These are phyloP conservation scores for Rhizopus sp. DNA, from an alignment of 371 early-diverging fungal species.

Conservation along the genomic window DNA sequence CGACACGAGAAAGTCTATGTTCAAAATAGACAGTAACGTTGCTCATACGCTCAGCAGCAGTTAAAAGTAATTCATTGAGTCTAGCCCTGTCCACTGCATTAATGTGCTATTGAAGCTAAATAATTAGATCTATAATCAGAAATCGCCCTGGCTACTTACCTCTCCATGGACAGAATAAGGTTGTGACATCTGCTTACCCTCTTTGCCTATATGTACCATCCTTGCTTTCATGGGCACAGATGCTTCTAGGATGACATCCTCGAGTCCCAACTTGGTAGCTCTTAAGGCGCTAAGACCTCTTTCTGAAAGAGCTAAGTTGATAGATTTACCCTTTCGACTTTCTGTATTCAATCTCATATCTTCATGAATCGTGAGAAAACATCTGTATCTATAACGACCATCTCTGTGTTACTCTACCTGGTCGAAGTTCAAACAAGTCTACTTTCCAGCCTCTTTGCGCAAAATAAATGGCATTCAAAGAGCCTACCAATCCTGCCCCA, in stretches of 20 bases:
- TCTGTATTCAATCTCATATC: slow-evolving; percentile 67
- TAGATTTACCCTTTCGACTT: slow-evolving; percentile 74
- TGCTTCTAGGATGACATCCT: slow-evolving; percentile 63
- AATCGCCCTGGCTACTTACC: slow-evolving; percentile 40
- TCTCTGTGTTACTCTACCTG: slow-evolving; percentile 57
- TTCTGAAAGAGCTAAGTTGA: slow-evolving; percentile 92
- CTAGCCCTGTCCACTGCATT: slow-evolving; percentile 91
- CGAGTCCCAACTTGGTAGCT: slow-evolving; percentile 67
- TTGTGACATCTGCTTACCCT: slow-evolving; percentile 77
- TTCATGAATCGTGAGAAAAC: slow-evolving; percentile 27
- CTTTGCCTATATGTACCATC: slow-evolving; percentile 80
- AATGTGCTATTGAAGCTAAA: slow-evolving; percentile 64
- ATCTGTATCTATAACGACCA: not conserved
- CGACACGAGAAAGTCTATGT: slow-evolving; percentile 57
- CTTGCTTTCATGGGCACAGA: slow-evolving; percentile 93
- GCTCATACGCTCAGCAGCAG: slow-evolving; percentile 60
- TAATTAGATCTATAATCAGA: not conserved
- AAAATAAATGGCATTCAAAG: slow-evolving; percentile 88
- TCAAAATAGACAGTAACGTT: slow-evolving; percentile 75
- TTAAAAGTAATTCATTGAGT: slow-evolving; percentile 81
- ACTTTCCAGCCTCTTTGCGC: slow-evolving; percentile 92
- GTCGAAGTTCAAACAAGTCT: slow-evolving; percentile 81
- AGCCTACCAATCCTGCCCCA: slow-evolving; percentile 95
- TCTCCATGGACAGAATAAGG: slow-evolving; percentile 88
- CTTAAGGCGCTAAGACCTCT: slow-evolving; percentile 87